phyloP scores from a whole-genome alignment of 2,329 filamentous ascomycete genomes.

The Ascochyta rabiei region DNA sequence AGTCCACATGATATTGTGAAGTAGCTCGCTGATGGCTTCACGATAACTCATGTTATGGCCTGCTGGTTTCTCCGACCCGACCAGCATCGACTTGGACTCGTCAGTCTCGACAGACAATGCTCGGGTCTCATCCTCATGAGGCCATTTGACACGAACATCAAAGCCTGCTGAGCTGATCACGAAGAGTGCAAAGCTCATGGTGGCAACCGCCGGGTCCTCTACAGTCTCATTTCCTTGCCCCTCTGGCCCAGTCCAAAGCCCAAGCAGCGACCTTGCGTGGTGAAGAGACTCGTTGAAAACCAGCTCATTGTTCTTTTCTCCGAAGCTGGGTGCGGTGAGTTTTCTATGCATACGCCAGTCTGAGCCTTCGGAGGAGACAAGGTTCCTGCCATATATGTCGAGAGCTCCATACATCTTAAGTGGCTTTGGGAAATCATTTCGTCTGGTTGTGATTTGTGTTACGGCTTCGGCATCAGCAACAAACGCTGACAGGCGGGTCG shows the following conservation, averaged over 20 bases:
- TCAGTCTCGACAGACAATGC: constrained; percentile 29
- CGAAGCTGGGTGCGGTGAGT: constrained; percentile 73
- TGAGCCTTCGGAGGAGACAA: constrained; percentile 71
- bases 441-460: constrained; percentile 67
- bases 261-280: constrained; percentile 58
- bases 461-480: constrained; percentile 70
- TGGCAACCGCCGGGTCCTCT: constrained; percentile 64
- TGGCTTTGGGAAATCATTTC: constrained; percentile 75
- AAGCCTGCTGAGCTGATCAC: constrained; percentile 75
- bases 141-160: constrained; percentile 62
- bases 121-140: constrained; percentile 61
- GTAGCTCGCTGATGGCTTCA: constrained; percentile 64
- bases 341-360: constrained; percentile 77
- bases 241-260: constrained; percentile 38
- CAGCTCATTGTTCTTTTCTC: constrained; percentile 73
- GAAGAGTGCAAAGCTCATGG: constrained; percentile 67
- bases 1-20: constrained; percentile 69
- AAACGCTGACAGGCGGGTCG: constrained; percentile 59
- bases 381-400: constrained; percentile 72
- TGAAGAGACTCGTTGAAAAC: constrained; percentile 68
- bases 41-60: constrained; percentile 66
- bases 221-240: constrained; percentile 54
- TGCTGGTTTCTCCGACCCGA: constrained; percentile 39
- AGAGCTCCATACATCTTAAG: constrained; percentile 64
- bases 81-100: constrained; percentile 37